A percentile compares a stretch with the other conserved stretches of the same genome.
Evolutionary conservation across 768 basidiomycete species (phyloP).

Genomic region (Roridomyces roridus): DNA sequence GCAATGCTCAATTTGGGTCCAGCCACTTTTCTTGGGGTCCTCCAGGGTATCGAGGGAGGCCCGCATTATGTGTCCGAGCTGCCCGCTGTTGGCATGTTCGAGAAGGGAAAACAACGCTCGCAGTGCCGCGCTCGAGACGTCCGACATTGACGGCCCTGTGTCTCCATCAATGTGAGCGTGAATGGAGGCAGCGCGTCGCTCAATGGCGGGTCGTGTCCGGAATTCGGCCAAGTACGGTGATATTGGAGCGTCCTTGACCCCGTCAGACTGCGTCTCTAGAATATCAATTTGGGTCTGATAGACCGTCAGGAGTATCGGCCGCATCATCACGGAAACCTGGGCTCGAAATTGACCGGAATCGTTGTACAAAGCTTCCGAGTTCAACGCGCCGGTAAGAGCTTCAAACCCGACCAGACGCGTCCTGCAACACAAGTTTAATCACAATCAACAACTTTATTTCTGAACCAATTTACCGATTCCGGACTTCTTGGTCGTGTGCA

Average conservation of each 20-base stretch:
- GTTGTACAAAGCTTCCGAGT: slow-evolving; percentile 84
- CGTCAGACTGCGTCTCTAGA: slow-evolving; percentile 74
- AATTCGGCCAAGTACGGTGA: slow-evolving; percentile 89
- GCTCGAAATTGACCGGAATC: slow-evolving; percentile 72
- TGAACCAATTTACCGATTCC: slow-evolving; percentile 75
- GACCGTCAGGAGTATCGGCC: slow-evolving; percentile 72
- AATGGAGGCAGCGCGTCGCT: slow-evolving; percentile 87
- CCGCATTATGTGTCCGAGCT: slow-evolving; percentile 75
- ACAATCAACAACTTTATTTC: no score
- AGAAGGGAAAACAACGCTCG: slow-evolving; percentile 75
- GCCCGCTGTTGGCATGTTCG: slow-evolving; percentile 76
- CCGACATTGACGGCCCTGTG: slow-evolving; percentile 74
- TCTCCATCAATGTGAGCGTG: slow-evolving; percentile 91
- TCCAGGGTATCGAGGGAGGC: slow-evolving; percentile 76
- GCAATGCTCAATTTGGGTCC: slow-evolving; percentile 74
- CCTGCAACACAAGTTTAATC: slow-evolving; percentile 43
- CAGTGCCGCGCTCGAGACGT: slow-evolving; percentile 78
- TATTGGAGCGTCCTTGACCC: slow-evolving; percentile 70
- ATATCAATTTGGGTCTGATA: slow-evolving; percentile 63
- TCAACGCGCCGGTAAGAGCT: slow-evolving; percentile 78
- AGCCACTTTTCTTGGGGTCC: slow-evolving; percentile 43
- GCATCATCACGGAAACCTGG: slow-evolving; percentile 75
- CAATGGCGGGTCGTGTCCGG: slow-evolving; percentile 75
- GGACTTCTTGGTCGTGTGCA: slow-evolving; percentile 67
- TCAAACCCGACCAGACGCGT: slow-evolving; percentile 88